phyloP scores from a whole-genome alignment of 352 stramenopile species.

The Phytophthora europaea region DNA sequence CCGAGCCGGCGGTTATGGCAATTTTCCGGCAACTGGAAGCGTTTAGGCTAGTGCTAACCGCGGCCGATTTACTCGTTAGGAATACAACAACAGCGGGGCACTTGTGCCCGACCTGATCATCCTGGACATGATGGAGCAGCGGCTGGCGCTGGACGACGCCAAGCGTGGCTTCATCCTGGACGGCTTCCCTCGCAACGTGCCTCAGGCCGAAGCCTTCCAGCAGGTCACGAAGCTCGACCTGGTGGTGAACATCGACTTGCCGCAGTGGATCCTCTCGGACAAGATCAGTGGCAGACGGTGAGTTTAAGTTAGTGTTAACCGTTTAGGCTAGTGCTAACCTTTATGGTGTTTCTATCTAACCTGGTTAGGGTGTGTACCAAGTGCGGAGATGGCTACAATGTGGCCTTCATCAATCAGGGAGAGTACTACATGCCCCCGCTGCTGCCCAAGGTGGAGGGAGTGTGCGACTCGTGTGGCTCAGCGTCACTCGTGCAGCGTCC shows the following conservation, averaged over 20 bases:
- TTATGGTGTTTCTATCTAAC: background rate
- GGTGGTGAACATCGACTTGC: slow-evolving; percentile 91
- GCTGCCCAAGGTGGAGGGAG: slow-evolving; percentile 84
- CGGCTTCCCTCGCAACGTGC: slow-evolving; percentile 91
- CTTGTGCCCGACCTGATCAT: slow-evolving; percentile 92
- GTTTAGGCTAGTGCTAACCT: slow-evolving; percentile 1
- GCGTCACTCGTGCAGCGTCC: slow-evolving; percentile 80
- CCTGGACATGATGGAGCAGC: slow-evolving; percentile 89
- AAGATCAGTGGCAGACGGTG: slow-evolving; percentile 91
- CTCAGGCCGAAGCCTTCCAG: slow-evolving; percentile 88
- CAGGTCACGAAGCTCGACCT: slow-evolving; percentile 79
- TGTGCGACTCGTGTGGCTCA: slow-evolving; percentile 85
- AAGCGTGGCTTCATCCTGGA: slow-evolving; percentile 90
- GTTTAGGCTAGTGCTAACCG: slow-evolving; percentile 4
- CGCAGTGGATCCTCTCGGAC: slow-evolving; percentile 89
- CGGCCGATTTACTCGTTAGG: slow-evolving; percentile 30
- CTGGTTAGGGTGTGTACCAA: slow-evolving; percentile 75
- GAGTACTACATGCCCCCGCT: slow-evolving; percentile 93
- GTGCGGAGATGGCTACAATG: slow-evolving; percentile 91
- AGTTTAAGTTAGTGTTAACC: slow-evolving; percentile 10
- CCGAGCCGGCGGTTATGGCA: background rate
- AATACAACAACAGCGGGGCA: slow-evolving; percentile 85
- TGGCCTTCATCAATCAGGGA: slow-evolving; percentile 87
- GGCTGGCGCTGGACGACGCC: slow-evolving; percentile 75
- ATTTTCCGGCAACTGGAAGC: background rate